Base-by-base conservation (phyloP, 2,329 filamentous ascomycete species). In the Clonostachys rhizophaga region DNA sequence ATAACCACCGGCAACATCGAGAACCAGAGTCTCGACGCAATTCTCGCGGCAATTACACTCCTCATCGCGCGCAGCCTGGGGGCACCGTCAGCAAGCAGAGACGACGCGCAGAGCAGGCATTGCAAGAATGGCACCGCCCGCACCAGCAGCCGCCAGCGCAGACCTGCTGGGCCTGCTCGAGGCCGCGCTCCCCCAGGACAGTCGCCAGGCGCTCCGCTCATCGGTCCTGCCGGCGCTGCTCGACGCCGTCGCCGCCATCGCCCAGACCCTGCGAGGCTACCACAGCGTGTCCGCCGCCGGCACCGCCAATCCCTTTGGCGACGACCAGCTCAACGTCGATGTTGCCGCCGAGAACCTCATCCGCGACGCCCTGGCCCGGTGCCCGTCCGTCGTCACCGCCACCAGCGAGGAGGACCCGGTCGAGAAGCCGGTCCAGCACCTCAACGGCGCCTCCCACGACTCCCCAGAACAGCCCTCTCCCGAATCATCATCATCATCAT, bases 391-490 rank as follows among this genome's bases (percentile, higher is more conserved):
- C 2, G 62, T 63, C 12, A 73, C 75, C 0, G 78, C 77, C 2
- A 80, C 75, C 61, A 81, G 79, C 58, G 81, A 84, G 57, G 81
- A 84, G 56, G 79, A 83, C 45, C 79, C 79, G 0, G 57, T 78
- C 1, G 79, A 83, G 60, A 60, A 61, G 49, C 18, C 60, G 35
- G 52, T 64, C 45, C 39, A 50, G 36, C 50, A 57, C 20, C n/a
- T 24, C 14, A 30, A n/a, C 44, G 24, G 24, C 2, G 24, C 24
- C 24, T 30, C 24, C 2, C 33, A 37, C 34, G 12, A 41, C 14
- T n/a, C 30, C 37, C 7, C 14, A 16, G 11, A n/a, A 12, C 24
- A 20, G 17, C 14, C 14, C 14, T 14, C 13, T 14, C 14, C 14
- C 7, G 36, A 39, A 18, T 30, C 24, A 30, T 30, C 24, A 30